phyloP scores from a whole-genome alignment of 1,284 basidiomycete genomes.

The Ceratobasidium sp. region DNA sequence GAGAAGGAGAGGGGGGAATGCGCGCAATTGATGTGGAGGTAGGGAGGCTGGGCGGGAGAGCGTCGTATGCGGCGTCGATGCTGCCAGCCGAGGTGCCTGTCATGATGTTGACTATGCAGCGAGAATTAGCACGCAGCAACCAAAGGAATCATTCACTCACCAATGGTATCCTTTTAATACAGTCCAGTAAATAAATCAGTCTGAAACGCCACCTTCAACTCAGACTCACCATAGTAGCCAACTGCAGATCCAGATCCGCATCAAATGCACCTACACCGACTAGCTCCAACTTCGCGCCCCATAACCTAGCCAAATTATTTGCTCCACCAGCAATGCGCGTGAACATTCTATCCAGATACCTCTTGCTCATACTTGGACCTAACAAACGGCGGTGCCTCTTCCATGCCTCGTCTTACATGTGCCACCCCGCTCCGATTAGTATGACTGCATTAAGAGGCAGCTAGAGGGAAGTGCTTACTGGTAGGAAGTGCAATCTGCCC shows the following conservation, averaged over 20 bases:
- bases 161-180: conserved; percentile 5
- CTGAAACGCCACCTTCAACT: too few relatives aligned
- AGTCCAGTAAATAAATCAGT: not conserved
- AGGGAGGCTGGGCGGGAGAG: not conserved
- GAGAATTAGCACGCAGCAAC: too few relatives aligned
- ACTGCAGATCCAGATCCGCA: conserved; percentile 10
- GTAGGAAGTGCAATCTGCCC: conserved; percentile 11
- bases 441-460: not conserved
- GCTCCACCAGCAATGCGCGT: not conserved
- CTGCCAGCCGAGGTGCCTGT: conserved; percentile 6
- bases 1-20: not conserved
- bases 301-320: not conserved
- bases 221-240: conserved; percentile 27
- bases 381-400: conserved; percentile 23
- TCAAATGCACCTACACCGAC: conserved; percentile 18
- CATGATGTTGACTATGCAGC: not conserved
- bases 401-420: conserved; percentile 18
- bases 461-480: not conserved
- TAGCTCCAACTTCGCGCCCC: not conserved
- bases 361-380: conserved; percentile 30
- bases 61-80: not conserved
- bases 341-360: conserved; percentile 26
- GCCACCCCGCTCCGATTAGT: not conserved
- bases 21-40: not conserved
- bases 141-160: not conserved